phyloP scores from a whole-genome alignment of 768 basidiomycete genomes.

The Leccinum incarnatum region DNA sequence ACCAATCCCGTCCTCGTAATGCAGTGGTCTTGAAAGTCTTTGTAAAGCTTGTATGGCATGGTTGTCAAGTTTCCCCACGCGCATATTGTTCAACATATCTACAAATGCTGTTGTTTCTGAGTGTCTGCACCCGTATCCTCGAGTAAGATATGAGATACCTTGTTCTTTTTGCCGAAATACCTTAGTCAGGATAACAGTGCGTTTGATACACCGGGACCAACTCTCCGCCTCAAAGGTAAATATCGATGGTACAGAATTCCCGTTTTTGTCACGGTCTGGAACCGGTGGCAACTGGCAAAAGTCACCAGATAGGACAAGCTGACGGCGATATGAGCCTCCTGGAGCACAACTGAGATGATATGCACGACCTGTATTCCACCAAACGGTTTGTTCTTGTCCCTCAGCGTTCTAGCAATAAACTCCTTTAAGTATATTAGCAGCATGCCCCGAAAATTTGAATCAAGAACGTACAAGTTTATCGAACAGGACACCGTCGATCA shows the following conservation, averaged over 20 bases:
- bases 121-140: background rate
- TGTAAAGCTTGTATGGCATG: slow-evolving; percentile 48
- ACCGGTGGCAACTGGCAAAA: slow-evolving; percentile 93
- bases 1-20: slow-evolving; percentile 69
- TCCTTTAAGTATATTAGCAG: slow-evolving; percentile 43
- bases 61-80: slow-evolving; percentile 61
- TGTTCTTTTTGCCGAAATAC: slow-evolving; percentile 91
- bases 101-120: slow-evolving; percentile 52
- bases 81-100: slow-evolving; percentile 85
- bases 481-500: slow-evolving; percentile 80
- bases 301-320: slow-evolving; percentile 85
- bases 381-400: slow-evolving; percentile 58
- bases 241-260: slow-evolving; percentile 43
- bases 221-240: slow-evolving; percentile 81
- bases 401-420: slow-evolving; percentile 56
- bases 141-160: slow-evolving; percentile 34
- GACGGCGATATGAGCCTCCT: background rate
- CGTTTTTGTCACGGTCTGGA: slow-evolving; percentile 45
- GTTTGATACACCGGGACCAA: slow-evolving; percentile 68
- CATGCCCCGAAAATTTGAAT: slow-evolving; percentile 33
- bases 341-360: background rate
- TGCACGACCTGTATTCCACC: slow-evolving; percentile 79
- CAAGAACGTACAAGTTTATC: slow-evolving; percentile 64
- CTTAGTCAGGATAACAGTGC: slow-evolving; percentile 54
- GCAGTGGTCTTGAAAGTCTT: slow-evolving; percentile 51